Evolutionary conservation across 1,284 basidiomycete species (phyloP).

Genomic region (Abortiporus biennis): DNA sequence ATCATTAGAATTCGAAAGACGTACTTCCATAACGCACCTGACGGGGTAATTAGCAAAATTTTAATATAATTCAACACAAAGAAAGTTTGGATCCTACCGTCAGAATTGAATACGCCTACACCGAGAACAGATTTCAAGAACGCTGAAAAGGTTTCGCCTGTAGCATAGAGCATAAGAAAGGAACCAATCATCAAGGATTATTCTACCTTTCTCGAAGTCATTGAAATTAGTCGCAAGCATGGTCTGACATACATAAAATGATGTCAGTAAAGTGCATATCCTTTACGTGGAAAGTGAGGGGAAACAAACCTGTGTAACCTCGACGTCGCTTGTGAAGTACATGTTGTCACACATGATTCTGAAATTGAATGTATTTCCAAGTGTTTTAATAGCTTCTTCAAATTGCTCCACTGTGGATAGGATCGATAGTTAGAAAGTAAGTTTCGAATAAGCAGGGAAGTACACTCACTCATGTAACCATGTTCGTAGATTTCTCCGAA

Average conservation of each 20-base stretch:
- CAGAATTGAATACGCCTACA: conserved; percentile 7
- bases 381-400: conserved; percentile 10
- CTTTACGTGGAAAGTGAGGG: neutral
- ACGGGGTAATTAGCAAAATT: too few species aligned
- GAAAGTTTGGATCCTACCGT: conserved; percentile 1
- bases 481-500: conserved; percentile 9
- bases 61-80: too few species aligned
- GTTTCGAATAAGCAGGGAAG: neutral
- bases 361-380: conserved; percentile 9
- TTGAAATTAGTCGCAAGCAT: conserved; percentile 8
- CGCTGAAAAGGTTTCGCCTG: conserved; percentile 3
- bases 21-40: conserved; percentile 8
- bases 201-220: conserved; percentile 5
- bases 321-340: conserved; percentile 13
- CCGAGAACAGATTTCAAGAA: conserved; percentile 4
- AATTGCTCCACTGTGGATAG: conserved; percentile 11
- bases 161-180: neutral
- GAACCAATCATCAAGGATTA: neutral
- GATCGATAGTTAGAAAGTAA: neutral
- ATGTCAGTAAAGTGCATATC: neutral
- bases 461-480: conserved; percentile 11
- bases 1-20: neutral
- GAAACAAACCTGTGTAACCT: conserved; percentile 15
- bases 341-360: conserved; percentile 12
- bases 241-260: neutral